A percentile compares a stretch with the other conserved stretches of the same genome.
Evolutionary conservation across 257 asterid genomes (phyloP).

Genomic region (Solanum chilense): DNA sequence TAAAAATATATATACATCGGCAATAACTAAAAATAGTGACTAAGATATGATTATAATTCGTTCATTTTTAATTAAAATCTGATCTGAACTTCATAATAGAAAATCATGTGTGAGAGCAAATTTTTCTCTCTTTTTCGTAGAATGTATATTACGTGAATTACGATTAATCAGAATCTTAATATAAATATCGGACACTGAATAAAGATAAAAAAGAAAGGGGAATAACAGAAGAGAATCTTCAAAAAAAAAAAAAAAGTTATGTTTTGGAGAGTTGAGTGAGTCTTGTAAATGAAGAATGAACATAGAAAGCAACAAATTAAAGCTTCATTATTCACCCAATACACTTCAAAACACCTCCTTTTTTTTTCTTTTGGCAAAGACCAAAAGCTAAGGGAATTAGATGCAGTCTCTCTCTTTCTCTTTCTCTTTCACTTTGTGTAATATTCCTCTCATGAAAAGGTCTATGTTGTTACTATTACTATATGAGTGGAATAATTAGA

Average conservation of each 20-base stretch:
- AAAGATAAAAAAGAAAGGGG: not conserved
- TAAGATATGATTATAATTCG: not conserved
- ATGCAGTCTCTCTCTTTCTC: conserved; percentile 22
- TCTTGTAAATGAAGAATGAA: conserved; percentile 65
- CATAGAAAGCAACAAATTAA: conserved; percentile 54
- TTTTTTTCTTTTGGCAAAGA: conserved; percentile 1
- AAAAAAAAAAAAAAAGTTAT: conserved; percentile 33
- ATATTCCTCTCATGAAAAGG: not conserved
- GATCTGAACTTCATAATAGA: no score
- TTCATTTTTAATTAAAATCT: no score
- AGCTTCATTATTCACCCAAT: conserved; percentile 37
- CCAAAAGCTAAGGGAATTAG: conserved; percentile 35
- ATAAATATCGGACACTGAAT: not conserved
- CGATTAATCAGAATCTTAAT: not conserved
- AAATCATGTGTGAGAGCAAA: not conserved
- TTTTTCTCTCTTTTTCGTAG: not conserved
- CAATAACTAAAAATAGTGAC: not conserved
- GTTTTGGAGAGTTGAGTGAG: conserved; percentile 47
- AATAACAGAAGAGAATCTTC: conserved; percentile 38
- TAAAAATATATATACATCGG: no score
- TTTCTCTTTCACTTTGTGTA: conserved; percentile 3
- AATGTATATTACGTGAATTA: not conserved
- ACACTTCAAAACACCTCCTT: not conserved
- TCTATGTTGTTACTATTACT: not conserved
- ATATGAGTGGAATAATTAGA: not conserved